A percentile compares a stretch with the other conserved stretches of the same genome.
These are phyloP conservation scores for Talaromyces nanjingensis DNA, from an alignment of 495 filamentous ascomycete species.

Conservation along the genomic window DNA sequence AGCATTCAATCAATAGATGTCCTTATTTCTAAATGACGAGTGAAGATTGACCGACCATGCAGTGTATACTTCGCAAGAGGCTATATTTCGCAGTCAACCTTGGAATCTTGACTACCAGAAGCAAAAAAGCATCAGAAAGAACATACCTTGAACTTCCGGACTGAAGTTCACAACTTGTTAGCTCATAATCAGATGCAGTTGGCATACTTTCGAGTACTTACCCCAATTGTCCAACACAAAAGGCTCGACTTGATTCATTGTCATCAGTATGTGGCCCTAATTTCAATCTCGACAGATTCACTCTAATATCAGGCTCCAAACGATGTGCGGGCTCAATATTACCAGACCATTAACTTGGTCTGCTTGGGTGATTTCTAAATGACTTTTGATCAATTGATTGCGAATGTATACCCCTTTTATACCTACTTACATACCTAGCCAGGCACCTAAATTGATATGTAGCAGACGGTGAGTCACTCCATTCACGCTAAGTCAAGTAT, in stretches of 20 bases:
- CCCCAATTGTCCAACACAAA: neutral
- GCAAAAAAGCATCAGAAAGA: neutral
- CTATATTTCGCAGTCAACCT: neutral
- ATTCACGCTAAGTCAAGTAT: neutral
- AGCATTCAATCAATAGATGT: neutral
- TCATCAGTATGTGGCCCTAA: neutral
- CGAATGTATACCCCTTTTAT: neutral
- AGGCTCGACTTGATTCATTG: neutral
- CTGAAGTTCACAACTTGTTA: neutral
- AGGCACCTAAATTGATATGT: neutral
- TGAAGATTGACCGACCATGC: neutral
- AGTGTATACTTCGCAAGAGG: neutral
- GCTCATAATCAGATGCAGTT: neutral
- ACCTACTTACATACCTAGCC: neutral
- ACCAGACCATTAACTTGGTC: too few species aligned
- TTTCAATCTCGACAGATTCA: too few species aligned
- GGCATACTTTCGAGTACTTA: neutral
- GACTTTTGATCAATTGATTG: neutral
- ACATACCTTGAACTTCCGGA: neutral
- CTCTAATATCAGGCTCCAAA: too few species aligned
- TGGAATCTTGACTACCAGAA: neutral
- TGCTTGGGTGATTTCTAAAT: too few species aligned
- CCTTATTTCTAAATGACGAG: neutral
- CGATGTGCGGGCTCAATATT: too few species aligned
- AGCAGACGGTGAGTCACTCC: neutral